Conservation (phyloP, 352 stramenopile species). For the Ophiocytium majus region DNA sequence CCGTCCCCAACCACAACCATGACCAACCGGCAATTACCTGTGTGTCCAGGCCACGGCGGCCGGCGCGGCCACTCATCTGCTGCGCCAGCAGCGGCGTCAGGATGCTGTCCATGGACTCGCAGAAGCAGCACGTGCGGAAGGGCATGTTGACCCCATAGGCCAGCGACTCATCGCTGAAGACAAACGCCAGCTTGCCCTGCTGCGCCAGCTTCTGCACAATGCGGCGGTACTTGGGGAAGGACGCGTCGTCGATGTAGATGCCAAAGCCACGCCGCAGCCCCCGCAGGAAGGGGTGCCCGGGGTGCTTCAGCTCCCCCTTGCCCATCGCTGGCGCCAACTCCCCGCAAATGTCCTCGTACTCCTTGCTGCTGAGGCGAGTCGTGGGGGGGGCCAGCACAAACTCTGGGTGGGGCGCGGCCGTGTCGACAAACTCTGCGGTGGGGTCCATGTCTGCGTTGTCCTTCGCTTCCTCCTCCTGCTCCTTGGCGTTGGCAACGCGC, state of each 20-base stretch:
- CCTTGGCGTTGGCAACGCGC: slow-evolving; percentile 67
- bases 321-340: slow-evolving; percentile 47
- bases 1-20: no score
- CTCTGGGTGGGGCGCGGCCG: slow-evolving; percentile 93
- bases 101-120: slow-evolving; percentile 88
- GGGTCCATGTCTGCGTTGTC: slow-evolving; percentile 67
- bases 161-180: slow-evolving; percentile 95
- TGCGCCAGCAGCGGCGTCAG: slow-evolving; percentile 95
- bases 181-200: slow-evolving; percentile 90
- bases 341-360: slow-evolving; percentile 68
- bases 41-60: slow-evolving; percentile 89
- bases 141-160: slow-evolving; percentile 99
- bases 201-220: slow-evolving; percentile 94
- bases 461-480: slow-evolving; percentile 68
- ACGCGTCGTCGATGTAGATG: slow-evolving; percentile 95
- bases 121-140: slow-evolving; percentile 97
- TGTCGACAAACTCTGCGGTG: slow-evolving; percentile 84
- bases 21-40: no score
- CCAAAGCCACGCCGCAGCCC: slow-evolving; percentile 67
- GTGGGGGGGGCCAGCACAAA: slow-evolving; percentile 89
- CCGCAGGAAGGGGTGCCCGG: slow-evolving; percentile 47
- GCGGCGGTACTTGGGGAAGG: slow-evolving; percentile 88
- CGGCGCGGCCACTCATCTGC: slow-evolving; percentile 96
- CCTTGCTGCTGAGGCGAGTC: slow-evolving; percentile 86
- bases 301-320: slow-evolving; percentile 50